Evolutionary conservation across 2,329 filamentous ascomycete species (phyloP), one percentile per base, ranked within the genome.

Genomic region (Pseudogymnoascus sp.): DNA sequence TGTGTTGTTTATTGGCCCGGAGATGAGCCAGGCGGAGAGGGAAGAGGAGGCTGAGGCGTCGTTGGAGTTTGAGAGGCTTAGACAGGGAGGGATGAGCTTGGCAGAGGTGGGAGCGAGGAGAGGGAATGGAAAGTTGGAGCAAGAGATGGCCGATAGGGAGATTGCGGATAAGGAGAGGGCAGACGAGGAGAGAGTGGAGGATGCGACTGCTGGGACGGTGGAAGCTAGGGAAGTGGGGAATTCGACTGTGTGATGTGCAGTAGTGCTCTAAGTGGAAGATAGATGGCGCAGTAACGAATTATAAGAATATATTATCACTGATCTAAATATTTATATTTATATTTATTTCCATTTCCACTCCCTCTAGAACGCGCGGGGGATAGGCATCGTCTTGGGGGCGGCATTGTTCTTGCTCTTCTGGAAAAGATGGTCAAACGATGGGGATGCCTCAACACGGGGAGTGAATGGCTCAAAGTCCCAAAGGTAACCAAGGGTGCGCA

Each of bases 1-100:
- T 5, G 71, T 80, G 16, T 76, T 78, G 3, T 68, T 80, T 28
- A 65, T 78, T 5, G 79, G 79, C 0, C 79, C 79, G 0, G 79
- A 81, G 70, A 62, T 44, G 61, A 62, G 50, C 34, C 42, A 37
- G 14, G 25, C 10, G 40, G 44, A 44, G 25, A 62, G 44, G 25
- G 61, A 44, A 11, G 40, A 23, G 25, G 61, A 62, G 28, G 25
- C 44, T 16, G 61, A 56, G 10, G 50, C 50, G 8, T 34, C 50
- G 5, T 34, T 56, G 11, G 50, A 56, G 25, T 56, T 56, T 34
- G 50, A 56, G 50, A 34, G 28, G 28, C 50, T 56, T 11, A 34
- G 28, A 10, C 34, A 11, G n/a, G 50, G 7, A 4, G 76, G 78
- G 64, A 77, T 78, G 6, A 75, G 75, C 61, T 74, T 78, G 64